Conservation (phyloP, 2,329 filamentous ascomycete species). For the Volutella citrinella region DNA sequence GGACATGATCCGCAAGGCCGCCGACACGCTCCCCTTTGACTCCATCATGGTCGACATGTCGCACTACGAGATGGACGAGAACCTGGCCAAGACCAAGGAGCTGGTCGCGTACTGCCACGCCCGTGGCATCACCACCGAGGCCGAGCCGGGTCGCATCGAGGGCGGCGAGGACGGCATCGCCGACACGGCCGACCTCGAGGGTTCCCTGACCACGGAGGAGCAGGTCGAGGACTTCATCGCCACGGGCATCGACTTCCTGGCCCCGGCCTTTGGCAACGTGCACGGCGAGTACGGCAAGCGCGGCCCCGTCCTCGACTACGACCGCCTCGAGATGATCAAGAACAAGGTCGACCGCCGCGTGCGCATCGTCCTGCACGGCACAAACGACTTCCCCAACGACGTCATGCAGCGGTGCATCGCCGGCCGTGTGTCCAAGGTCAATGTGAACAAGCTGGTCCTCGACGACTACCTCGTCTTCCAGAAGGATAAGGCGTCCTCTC, state of each 20-base stretch:
- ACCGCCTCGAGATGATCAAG: conserved; percentile 35
- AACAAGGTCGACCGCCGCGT: conserved; percentile 36
- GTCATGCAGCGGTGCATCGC: conserved; percentile 50
- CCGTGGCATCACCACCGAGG: conserved; percentile 12
- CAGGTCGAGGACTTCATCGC: conserved; percentile 68
- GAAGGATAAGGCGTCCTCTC: conserved; percentile 4
- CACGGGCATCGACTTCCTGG: conserved; percentile 71
- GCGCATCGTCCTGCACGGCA: conserved; percentile 50
- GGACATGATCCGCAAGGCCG: conserved; percentile 50
- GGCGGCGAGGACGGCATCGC: conserved; percentile 65
- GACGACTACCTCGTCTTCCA: conserved; percentile 45
- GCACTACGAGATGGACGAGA: conserved; percentile 69
- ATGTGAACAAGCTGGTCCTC: conserved; percentile 53
- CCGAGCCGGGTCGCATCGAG: conserved; percentile 32
- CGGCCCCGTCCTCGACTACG: conserved; percentile 59
- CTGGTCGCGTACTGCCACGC: conserved; percentile 11
- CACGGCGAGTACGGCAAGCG: conserved; percentile 69
- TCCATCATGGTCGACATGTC: conserved; percentile 77
- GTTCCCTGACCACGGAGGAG: conserved; percentile 61
- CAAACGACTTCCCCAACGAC: conserved; percentile 50
- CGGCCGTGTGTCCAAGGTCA: conserved; percentile 52
- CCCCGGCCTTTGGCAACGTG: conserved; percentile 73
- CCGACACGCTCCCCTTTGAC: conserved; percentile 61
- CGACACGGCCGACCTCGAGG: conserved; percentile 49
- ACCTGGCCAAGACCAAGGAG: conserved; percentile 40